Evolutionary conservation across 2,329 filamentous ascomycete species (phyloP), one percentile per base, ranked within the genome.

Genomic region (Monilinia fructigena): DNA sequence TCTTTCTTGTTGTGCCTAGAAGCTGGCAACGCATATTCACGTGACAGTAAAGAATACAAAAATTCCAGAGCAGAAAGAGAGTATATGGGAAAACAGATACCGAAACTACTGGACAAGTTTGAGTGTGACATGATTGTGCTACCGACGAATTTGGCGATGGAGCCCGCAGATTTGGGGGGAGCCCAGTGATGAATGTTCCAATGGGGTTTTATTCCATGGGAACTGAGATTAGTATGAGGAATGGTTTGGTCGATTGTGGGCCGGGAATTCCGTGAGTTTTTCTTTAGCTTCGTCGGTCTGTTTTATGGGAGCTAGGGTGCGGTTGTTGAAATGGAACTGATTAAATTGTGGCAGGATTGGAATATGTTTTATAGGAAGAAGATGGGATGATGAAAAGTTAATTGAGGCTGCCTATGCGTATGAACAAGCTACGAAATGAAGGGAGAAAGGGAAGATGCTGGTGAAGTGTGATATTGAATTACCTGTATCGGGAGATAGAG

Each of bases 331-430:
- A 28, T 6, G 23, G 4, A 23, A 45, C 16, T 63, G 16, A 63
- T 42, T 14, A 20, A 1, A 20, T 2, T 23, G 8, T n/a, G 8
- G n/a, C 6, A 66, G 63, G 3, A 23, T 66, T 18, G 56, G 26
- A 0, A 76, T 91, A 14, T 80, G 80, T 6, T 90, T 90, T 69
- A 77, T 89, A 55, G 89, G 87, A 0, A 76, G 76, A 7, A 80
- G 80, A 56, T 91, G 84, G 77, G 83, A 80, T 53, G 88, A 91
- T 75, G 83, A 81, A 71, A 79, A 76, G 47, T 72, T 91, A 70
- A 83, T 91, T 67, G 84, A 82, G 0, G 81, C 86, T 72, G 88
- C 87, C 7, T 89, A 88, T 78, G 87, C 85, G 5, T 89, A 86
- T 76, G 88, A 91, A 78, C 62, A 68, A 20, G 62, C 55, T 18